Conservation (phyloP, 2,329 filamentous ascomycete species). For the Fusarium nodosum region DNA sequence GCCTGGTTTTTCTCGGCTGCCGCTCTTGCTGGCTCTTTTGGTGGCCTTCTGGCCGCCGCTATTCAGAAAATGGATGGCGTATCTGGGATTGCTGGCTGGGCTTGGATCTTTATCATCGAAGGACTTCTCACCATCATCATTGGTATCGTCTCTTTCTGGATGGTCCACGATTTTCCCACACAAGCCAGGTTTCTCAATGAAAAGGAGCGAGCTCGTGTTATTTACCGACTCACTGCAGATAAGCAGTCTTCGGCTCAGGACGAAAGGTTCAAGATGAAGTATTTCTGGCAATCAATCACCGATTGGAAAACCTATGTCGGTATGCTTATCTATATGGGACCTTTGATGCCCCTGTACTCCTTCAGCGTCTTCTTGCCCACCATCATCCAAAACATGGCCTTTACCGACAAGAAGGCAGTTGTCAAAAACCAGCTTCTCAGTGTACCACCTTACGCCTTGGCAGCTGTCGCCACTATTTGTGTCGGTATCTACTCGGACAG, state of each 20-base stretch:
- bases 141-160: conserved; percentile 78
- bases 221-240: conserved; percentile 78
- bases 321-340: conserved; percentile 84
- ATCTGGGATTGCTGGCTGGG: conserved; percentile 69
- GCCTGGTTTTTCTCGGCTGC: conserved; percentile 89
- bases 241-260: conserved; percentile 80
- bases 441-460: conserved; percentile 60
- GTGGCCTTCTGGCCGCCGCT: conserved; percentile 78
- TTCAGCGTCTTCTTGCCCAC: conserved; percentile 84
- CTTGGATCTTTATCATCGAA: conserved; percentile 78
- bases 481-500: conserved; percentile 80
- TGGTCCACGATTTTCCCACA: conserved; percentile 86
- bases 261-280: conserved; percentile 80
- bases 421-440: conserved; percentile 61
- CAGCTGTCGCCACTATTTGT: conserved; percentile 55
- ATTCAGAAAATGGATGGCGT: conserved; percentile 78
- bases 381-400: conserved; percentile 73
- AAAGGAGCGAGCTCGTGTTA: conserved; percentile 77
- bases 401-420: conserved; percentile 53
- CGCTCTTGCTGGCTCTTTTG: conserved; percentile 82
- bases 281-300: conserved; percentile 77
- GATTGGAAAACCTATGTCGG: conserved; percentile 89
- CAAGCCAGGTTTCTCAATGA: conserved; percentile 79
- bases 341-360: conserved; percentile 78
- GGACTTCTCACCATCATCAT: conserved; percentile 78